phyloP scores from a whole-genome alignment of 306 rosid genomes.

The Betula pendula region DNA sequence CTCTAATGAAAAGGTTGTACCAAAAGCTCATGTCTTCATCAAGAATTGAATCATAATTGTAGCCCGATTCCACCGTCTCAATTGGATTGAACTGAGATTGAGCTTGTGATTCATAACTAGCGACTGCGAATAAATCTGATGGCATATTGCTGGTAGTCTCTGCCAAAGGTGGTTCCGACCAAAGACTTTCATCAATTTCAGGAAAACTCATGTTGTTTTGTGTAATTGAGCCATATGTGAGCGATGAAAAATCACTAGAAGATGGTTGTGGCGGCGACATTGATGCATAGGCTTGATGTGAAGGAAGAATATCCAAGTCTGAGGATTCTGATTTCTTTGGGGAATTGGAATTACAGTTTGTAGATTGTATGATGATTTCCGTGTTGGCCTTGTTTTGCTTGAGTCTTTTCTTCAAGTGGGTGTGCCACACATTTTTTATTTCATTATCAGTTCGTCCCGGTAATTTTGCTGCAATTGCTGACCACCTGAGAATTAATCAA shows the following conservation, averaged over 20 bases:
- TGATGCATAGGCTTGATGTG: constrained; percentile 32
- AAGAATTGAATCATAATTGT: constrained; percentile 20
- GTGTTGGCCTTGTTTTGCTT: constrained; percentile 24
- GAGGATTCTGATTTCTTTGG: constrained; percentile 42
- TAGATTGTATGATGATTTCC: constrained; percentile 17
- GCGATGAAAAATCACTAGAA: constrained; percentile 49
- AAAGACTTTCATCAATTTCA: constrained; percentile 57
- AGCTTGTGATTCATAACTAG: constrained; percentile 33
- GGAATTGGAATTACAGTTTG: constrained; percentile 37
- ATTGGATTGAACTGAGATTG: constrained; percentile 29
- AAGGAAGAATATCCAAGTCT: constrained; percentile 17
- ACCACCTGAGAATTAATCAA: constrained; percentile 64
- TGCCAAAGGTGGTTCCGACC: constrained; percentile 61
- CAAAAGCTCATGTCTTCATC: constrained; percentile 84
- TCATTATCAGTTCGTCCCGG: constrained; percentile 96
- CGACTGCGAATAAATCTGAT: constrained; percentile 20
- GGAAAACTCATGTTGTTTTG: constrained; percentile 32
- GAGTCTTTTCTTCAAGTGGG: constrained; percentile 83
- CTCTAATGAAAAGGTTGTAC: constrained; percentile 62
- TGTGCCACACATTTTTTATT: constrained; percentile 96
- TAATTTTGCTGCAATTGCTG: constrained; percentile 85
- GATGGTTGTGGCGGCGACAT: constrained; percentile 31
- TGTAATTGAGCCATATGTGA: constrained; percentile 26
- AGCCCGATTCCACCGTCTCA: constrained; percentile 30
- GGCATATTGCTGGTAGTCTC: constrained; percentile 18